A percentile compares a stretch with the other conserved stretches of the same genome.
Evolutionary conservation across 2,329 filamentous ascomycete species (phyloP).

Genomic region (Aspergillus terreus): DNA sequence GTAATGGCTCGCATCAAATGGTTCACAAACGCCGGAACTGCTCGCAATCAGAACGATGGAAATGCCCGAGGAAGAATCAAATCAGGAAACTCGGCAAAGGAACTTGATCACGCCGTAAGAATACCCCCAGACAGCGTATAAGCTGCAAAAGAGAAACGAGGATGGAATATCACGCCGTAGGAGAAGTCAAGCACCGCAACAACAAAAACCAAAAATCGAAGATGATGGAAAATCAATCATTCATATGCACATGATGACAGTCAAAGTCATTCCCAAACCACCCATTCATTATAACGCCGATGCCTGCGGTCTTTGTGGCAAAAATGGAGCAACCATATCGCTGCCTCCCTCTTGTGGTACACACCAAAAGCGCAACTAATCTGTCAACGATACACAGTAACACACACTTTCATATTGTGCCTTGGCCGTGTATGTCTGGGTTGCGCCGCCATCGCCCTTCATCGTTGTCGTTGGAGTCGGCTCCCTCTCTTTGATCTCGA

Average conservation of each 20-base stretch:
- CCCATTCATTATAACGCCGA: constrained; percentile 17
- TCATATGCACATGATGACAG: constrained; percentile 22
- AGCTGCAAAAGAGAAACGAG: too few relatives aligned
- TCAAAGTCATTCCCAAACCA: constrained; percentile 7
- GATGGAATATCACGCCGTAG: background rate
- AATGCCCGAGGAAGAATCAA: background rate
- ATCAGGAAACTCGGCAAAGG: background rate
- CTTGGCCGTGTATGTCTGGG: constrained; percentile 34
- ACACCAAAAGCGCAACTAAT: constrained; percentile 20
- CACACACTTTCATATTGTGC: constrained; percentile 33
- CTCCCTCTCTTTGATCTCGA: constrained; percentile 33
- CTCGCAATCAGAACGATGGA: background rate
- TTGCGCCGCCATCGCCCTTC: constrained; percentile 19
- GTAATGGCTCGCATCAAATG: constrained; percentile 1
- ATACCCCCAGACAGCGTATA: too few relatives aligned
- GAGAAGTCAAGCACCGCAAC: constrained; percentile 10
- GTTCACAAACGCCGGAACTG: constrained; percentile 4
- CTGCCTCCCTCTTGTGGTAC: constrained; percentile 7
- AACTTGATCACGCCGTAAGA: background rate
- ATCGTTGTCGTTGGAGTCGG: constrained; percentile 35
- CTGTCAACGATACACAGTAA: constrained; percentile 34
- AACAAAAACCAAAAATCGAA: constrained; percentile 8
- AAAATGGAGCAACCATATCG: background rate
- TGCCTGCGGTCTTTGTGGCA: constrained; percentile 6
- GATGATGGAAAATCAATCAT: constrained; percentile 13